phyloP scores from a whole-genome alignment of 2,329 filamentous ascomycete genomes.

The Penicillium crustosum region DNA sequence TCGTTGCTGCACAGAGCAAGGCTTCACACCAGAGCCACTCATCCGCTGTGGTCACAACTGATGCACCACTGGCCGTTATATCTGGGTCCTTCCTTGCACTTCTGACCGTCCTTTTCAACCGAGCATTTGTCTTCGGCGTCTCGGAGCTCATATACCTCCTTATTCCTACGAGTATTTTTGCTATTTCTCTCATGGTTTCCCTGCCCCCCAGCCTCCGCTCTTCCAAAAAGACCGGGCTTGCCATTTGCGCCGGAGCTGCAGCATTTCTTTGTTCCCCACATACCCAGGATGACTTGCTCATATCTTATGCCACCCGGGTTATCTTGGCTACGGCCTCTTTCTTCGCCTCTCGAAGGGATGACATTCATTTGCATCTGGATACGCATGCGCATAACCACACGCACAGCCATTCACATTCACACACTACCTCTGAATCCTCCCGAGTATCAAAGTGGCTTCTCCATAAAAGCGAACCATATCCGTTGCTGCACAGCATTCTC shows the following conservation, averaged over 20 bases:
- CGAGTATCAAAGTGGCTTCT: slow-evolving; percentile 71
- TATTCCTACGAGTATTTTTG: slow-evolving; percentile 26
- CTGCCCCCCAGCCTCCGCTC: slow-evolving; percentile 29
- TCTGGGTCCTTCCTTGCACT: slow-evolving; percentile 30
- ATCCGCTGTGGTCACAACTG: slow-evolving; percentile 19
- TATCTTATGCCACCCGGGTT: slow-evolving; percentile 30
- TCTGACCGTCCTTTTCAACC: slow-evolving; percentile 25
- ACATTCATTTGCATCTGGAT: slow-evolving; percentile 27
- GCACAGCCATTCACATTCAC: slow-evolving; percentile 26
- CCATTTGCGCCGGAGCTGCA: slow-evolving; percentile 27
- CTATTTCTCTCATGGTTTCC: slow-evolving; percentile 29
- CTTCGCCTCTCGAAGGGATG: slow-evolving; percentile 36
- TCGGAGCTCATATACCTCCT: slow-evolving; percentile 28
- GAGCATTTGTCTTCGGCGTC: slow-evolving; percentile 21
- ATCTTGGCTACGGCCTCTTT: slow-evolving; percentile 33
- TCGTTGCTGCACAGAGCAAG: slow-evolving; percentile 23
- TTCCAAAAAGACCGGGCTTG: slow-evolving; percentile 34
- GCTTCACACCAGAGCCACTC: slow-evolving; percentile 7
- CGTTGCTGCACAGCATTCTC: slow-evolving; percentile 80
- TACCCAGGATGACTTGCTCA: slow-evolving; percentile 26
- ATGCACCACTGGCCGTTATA: slow-evolving; percentile 31
- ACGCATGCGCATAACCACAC: slow-evolving; percentile 35
- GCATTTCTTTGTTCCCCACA: slow-evolving; percentile 34
- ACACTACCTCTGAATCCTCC: slow-evolving; percentile 55
- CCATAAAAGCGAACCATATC: slow-evolving; percentile 66